These are phyloP conservation scores for Russula olivacea DNA, from an alignment of 768 basidiomycete genomes.

Conservation along the genomic window DNA sequence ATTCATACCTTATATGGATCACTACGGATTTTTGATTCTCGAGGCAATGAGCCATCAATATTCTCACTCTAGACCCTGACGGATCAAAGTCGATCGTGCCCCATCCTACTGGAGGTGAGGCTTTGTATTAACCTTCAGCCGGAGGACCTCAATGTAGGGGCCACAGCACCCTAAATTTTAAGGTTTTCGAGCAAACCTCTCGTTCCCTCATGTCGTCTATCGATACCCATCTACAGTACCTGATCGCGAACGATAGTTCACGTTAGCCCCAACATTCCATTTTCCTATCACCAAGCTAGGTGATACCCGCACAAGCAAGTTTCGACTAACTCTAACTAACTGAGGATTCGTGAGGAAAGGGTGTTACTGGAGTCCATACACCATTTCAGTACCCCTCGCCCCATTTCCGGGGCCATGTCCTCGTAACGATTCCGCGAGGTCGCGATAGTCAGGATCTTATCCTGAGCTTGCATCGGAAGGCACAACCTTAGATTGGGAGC, in stretches of 20 bases:
- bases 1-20: background rate
- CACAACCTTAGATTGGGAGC: background rate
- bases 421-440: background rate
- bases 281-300: background rate
- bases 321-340: background rate
- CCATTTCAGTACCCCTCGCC: background rate
- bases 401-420: background rate
- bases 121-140: background rate
- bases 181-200: background rate
- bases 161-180: background rate
- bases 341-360: too few relatives aligned
- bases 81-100: slow-evolving; percentile 5
- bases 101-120: background rate
- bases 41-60: background rate
- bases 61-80: background rate
- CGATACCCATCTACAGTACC: too few relatives aligned
- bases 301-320: background rate
- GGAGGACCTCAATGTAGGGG: too few relatives aligned
- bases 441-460: background rate
- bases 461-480: background rate
- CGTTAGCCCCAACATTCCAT: background rate
- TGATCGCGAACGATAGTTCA: background rate
- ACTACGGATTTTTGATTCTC: background rate
- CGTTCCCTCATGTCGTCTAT: background rate
- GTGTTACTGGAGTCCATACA: background rate